Conservation (phyloP, 306 rosid species). For the Castanea mollissima region DNA sequence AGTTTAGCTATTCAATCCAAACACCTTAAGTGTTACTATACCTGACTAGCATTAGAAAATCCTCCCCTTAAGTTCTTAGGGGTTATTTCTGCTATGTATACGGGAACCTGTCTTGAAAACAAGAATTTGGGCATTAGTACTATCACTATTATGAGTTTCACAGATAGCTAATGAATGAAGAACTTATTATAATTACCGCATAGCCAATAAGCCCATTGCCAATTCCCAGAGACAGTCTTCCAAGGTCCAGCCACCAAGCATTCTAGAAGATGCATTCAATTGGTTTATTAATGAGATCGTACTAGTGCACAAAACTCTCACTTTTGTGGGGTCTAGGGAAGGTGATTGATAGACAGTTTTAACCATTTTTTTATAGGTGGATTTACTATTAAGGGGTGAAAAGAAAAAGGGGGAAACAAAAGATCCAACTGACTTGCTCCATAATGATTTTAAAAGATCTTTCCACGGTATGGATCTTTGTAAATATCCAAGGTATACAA, state of each 20-base stretch:
- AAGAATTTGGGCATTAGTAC: not conserved
- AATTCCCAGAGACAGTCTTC: constrained; percentile 74
- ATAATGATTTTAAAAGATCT: no score
- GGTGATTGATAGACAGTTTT: no score
- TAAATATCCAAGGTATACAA: no score
- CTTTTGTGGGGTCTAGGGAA: no score
- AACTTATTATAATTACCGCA: constrained; percentile 42
- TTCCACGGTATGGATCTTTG: no score
- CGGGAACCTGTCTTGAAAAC: constrained; percentile 51
- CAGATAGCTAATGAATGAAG: not conserved
- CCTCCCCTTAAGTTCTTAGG: constrained; percentile 70
- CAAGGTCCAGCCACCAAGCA: constrained; percentile 73
- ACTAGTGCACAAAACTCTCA: no score
- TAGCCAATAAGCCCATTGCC: constrained; percentile 77
- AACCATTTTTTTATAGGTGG: no score
- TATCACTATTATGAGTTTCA: not conserved
- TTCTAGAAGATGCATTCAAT: constrained; percentile 39
- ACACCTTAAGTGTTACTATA: constrained; percentile 2
- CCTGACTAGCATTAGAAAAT: constrained; percentile 64
- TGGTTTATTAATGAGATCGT: not conserved
- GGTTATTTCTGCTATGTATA: constrained; percentile 72
- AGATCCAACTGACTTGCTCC: no score
- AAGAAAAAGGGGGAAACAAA: no score
- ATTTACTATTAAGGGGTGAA: not conserved
- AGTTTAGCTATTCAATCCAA: constrained; percentile 3